Base-by-base conservation (phyloP, 1,139 yeast species). In the Hemisphaericaspora subhashii region DNA sequence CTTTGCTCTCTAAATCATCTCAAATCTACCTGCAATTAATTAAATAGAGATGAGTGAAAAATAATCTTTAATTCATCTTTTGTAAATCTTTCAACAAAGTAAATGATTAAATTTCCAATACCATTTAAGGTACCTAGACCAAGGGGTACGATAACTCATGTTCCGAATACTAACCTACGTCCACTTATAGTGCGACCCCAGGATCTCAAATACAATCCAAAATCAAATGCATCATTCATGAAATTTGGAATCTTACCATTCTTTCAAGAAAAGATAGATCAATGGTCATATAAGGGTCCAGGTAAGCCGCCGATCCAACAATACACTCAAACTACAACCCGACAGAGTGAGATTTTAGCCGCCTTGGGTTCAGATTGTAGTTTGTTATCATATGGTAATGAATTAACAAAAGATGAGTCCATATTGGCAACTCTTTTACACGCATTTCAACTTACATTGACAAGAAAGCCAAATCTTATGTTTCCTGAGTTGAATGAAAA, bases 161-260 rank as follows among this genome's bases (percentile, higher is more conserved):
- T n/a, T 22, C n/a, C 24, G 11, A 10, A 6, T 22, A 4, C n/a
- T 22, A 10, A 22, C 11, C 24, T 10, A 10, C n/a, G 7, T 22
- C 24, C 8, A 10, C 11, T 7, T 8, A 22, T 8, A 6, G 24
- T 5, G n/a, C 24, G 8, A 20, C 12, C 16, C 36, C 28, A 30
- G 21, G 3, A 20, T 26, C 20, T 36, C 31, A n/a, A 32, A 17
- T 31, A 21, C 13, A 3, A 21, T 9, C 31, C 18, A 12, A 17
- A 4, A 14, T 5, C n/a, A 5, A 20, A 22, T 10, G 14, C 25
- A 12, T 15, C 22, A 22, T 41, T 41, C 22, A 14, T 29, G 5
- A 26, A 27, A 10, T 38, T 18, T 39, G 66, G 64, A 1, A 38
- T 64, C 0, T 37, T 63, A 16, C 68, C 69, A 1, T 62, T 56